These are phyloP conservation scores for Torulaspora delbrueckii DNA, from an alignment of 805 yeast species.

Conservation along the genomic window DNA sequence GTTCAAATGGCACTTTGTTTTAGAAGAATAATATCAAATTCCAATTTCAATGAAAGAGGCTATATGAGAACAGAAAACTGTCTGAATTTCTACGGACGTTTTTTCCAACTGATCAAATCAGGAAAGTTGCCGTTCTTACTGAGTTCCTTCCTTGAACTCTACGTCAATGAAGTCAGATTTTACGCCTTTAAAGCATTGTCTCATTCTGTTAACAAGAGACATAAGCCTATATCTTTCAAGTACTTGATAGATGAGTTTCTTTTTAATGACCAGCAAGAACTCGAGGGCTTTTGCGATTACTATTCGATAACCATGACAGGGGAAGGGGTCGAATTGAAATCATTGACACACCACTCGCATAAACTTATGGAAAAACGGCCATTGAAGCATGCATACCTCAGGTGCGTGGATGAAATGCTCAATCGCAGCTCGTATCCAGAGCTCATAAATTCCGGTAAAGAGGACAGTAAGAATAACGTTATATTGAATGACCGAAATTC, in stretches of 20 bases:
- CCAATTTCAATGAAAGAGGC: conserved; percentile 53
- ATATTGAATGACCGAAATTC: no score
- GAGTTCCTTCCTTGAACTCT: conserved; percentile 72
- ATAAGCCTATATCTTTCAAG: conserved; percentile 55
- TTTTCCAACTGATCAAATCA: conserved; percentile 54
- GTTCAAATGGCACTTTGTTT: conserved; percentile 71
- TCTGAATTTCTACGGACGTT: conserved; percentile 53
- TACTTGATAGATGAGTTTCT: conserved; percentile 52
- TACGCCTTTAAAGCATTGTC: conserved; percentile 66
- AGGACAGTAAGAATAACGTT: not conserved
- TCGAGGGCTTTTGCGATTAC: conserved; percentile 54
- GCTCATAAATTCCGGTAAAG: conserved; percentile 40
- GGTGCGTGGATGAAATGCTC: conserved; percentile 40
- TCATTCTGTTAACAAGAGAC: conserved; percentile 61
- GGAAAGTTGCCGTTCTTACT: conserved; percentile 59
- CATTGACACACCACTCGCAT: conserved; percentile 39
- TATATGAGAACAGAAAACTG: conserved; percentile 51
- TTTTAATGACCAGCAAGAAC: conserved; percentile 56
- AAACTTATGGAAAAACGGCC: conserved; percentile 38
- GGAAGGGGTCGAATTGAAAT: conserved; percentile 42
- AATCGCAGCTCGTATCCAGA: conserved; percentile 28
- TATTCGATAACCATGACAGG: conserved; percentile 49
- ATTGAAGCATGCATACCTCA: conserved; percentile 45
- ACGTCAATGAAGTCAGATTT: conserved; percentile 72
- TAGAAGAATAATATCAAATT: conserved; percentile 61